These are phyloP conservation scores for Podospora appendiculata DNA, from an alignment of 495 filamentous ascomycete species.

Conservation along the genomic window DNA sequence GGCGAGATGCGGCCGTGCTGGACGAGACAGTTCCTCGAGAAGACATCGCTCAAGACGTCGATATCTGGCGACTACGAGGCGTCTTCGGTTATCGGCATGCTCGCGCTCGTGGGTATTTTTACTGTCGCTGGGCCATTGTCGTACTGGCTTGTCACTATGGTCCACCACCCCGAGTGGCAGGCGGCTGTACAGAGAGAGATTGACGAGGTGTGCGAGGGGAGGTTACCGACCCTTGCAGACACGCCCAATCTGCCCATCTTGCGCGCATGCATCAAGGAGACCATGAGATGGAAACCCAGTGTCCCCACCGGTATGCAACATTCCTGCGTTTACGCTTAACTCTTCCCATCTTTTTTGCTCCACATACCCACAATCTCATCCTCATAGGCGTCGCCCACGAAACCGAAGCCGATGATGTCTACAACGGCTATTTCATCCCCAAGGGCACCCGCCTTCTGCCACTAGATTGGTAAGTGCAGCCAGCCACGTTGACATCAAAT, in stretches of 20 bases:
- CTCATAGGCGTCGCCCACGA: constrained; percentile 35
- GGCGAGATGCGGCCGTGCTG: constrained; percentile 28
- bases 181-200: constrained; percentile 41
- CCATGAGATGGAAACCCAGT: constrained; percentile 48
- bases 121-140: constrained; percentile 33
- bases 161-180: constrained; percentile 35
- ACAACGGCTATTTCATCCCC: constrained; percentile 33
- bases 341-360: background rate
- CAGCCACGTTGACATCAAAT: background rate
- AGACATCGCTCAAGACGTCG: constrained; percentile 23
- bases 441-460: constrained; percentile 43
- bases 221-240: constrained; percentile 36
- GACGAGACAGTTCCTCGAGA: constrained; percentile 29
- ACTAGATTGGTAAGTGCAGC: constrained; percentile 36
- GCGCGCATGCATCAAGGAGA: constrained; percentile 41
- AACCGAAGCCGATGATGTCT: constrained; percentile 31
- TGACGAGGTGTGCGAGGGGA: constrained; percentile 37
- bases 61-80: constrained; percentile 33
- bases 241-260: constrained; percentile 33
- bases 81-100: constrained; percentile 32
- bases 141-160: constrained; percentile 34
- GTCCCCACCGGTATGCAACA: constrained; percentile 28
- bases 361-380: background rate
- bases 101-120: constrained; percentile 37
- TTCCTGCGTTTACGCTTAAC: background rate